phyloP scores from a whole-genome alignment of 371 early-diverging fungal species.

The Syncephalastrum contaminatum region DNA sequence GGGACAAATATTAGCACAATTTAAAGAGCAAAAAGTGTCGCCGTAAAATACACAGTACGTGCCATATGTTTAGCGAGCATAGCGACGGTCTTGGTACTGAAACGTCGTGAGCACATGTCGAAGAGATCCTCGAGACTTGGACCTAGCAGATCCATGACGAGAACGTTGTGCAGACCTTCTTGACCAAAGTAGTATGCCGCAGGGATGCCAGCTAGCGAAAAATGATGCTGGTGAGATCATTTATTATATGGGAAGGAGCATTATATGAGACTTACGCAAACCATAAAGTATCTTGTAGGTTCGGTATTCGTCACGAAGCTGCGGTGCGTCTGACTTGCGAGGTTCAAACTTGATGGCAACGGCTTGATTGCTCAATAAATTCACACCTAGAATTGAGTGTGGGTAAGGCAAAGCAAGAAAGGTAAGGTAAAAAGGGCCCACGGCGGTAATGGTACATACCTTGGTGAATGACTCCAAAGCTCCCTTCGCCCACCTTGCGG shows the following conservation, averaged over 20 bases:
- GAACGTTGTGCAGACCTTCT: constrained; percentile 89
- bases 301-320: constrained; percentile 88
- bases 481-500: constrained; percentile 94
- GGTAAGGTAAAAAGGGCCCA: too few relatives aligned
- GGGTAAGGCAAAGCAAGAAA: neutral
- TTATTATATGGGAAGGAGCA: constrained; percentile 10
- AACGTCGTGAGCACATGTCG: constrained; percentile 87
- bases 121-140: constrained; percentile 94
- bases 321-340: constrained; percentile 90
- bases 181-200: constrained; percentile 89
- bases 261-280: constrained; percentile 45
- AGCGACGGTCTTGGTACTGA: constrained; percentile 90
- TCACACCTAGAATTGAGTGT: constrained; percentile 42
- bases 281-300: constrained; percentile 86
- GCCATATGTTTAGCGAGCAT: constrained; percentile 96
- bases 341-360: constrained; percentile 95
- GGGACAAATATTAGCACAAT: neutral
- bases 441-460: constrained; percentile 47
- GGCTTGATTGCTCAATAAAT: constrained; percentile 76
- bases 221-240: neutral
- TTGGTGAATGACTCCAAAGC: constrained; percentile 96
- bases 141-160: constrained; percentile 96
- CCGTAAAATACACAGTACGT: constrained; percentile 1
- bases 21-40: neutral
- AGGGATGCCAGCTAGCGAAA: constrained; percentile 71